Evolutionary conservation across 192 early-diverging fungal species (phyloP), one percentile per base, ranked within the genome.

Genomic region (Backusella tarrabulga): DNA sequence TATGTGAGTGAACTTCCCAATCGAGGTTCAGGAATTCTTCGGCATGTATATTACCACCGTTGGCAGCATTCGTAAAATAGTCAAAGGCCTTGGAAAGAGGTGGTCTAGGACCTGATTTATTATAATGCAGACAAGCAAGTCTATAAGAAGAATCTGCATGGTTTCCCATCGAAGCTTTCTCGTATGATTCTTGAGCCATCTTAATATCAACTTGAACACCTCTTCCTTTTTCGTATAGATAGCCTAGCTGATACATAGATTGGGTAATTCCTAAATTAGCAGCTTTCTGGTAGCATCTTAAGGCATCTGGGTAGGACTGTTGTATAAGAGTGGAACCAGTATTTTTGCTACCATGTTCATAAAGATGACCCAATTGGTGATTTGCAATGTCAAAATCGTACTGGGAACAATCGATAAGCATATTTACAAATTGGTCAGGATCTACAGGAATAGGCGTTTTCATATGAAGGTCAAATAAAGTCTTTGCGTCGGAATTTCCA

Each of bases 61-160:
- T 14, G 11, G 56, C 56, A 0, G 56, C 56, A 21, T 12, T 14
- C 1, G 19, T 63, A 29, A 26, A 63, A 23, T 3, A 14, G 9
- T 12, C 6, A 63, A 63, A 60, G 19, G 56, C 56, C 12, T 26
- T 3, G 3, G 56, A 26, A 21, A 60, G n/a, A 60, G n/a, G 4
- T 8, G 6, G 4, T 1, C 0, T 0, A 23, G 0, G 0, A 11
- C 1, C 1, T 1, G 14, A 0, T 23, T 3, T 0, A 11, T 60
- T 60, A 26, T 26, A 60, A 19, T 60, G 19, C 21, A 60, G 19
- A 0, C 7, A 4, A 12, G 7, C 56, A 63, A 63, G 56, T 29
- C 26, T 26, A 12, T 63, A 63, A 63, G 11, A 19, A 12, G 56
- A 26, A 63, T 63, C 9, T 63, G 26, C 3, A 12, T 63, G 56